Evolutionary conservation across 2,329 filamentous ascomycete species (phyloP), one percentile per base, ranked within the genome.

Genomic region (Huntiella abstrusa): DNA sequence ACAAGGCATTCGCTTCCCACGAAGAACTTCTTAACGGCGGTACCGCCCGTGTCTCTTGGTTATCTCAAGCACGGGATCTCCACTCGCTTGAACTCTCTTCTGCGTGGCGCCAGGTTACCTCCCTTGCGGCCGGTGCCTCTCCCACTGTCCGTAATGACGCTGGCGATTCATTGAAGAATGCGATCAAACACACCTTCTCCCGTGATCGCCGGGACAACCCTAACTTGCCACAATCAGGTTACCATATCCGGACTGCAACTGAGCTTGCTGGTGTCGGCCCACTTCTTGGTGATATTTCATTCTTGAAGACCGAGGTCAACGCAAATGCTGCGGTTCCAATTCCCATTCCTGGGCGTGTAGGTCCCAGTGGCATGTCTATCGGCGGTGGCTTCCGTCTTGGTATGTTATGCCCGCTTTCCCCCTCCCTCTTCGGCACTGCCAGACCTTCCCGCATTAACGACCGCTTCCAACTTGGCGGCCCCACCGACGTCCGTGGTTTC

Each of bases 401-500:
- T 33, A 59, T 94, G 42, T 68, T 98, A 6, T 93, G 81, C 58
- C 91, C 91, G 1, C 67, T 98, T 12, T 71, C 83, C 1, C 64
- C 69, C 54, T 60, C 64, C 12, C 55, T 69, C 45, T 56, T 62
- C 13, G 65, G 66, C 42, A 64, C 65, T 15, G 71, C 79, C 0
- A 67, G 71, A 17, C 74, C 80, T 4, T 92, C 83, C 53, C 77
- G 84, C 28, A 73, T 96, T 56, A 95, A 92, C 58, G 91, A 98
- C 60, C 84, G 91, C 39, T 98, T 98, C 66, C 77, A 86, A 56
- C 81, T 98, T 32, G 91, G 91, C 38, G 91, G 91, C 0, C 88
- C 91, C 3, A 94, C 86, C 3, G 88, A 94, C 57, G 83, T 98
- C 11, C 83, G 91, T 47, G 91, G 91, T 2, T 98, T 98, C 69